phyloP scores from a whole-genome alignment of 2,329 filamentous ascomycete species.

The Sclerotinia spermophila region DNA sequence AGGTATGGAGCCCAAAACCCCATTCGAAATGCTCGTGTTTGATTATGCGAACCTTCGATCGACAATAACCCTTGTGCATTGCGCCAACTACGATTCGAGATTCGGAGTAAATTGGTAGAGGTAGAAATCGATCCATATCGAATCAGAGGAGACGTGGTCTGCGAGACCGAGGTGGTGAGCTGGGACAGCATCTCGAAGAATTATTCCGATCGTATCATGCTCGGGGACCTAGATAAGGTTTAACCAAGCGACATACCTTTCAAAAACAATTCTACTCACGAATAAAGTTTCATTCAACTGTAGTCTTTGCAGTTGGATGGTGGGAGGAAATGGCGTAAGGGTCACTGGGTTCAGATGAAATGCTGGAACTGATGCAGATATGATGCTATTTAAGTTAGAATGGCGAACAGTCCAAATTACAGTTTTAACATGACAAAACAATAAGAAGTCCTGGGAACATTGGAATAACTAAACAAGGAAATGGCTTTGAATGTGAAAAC shows the following conservation, averaged over 20 bases:
- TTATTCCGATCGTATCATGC: slow-evolving; percentile 27
- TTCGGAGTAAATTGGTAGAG: slow-evolving; percentile 21
- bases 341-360: no score
- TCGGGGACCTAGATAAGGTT: slow-evolving; percentile 5
- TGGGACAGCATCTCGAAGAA: slow-evolving; percentile 32
- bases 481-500: not conserved
- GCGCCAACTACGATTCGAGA: slow-evolving; percentile 22
- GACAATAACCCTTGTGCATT: slow-evolving; percentile 37
- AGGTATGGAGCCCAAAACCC: slow-evolving; percentile 44
- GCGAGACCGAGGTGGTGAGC: slow-evolving; percentile 24
- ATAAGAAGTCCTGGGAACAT: not conserved
- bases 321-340: not conserved
- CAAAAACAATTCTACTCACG: not conserved
- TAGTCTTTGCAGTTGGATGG: not conserved
- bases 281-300: not conserved
- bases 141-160: slow-evolving; percentile 21
- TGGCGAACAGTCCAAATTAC: not conserved
- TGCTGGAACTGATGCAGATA: not conserved
- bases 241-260: not conserved
- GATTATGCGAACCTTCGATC: not conserved
- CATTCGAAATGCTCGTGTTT: slow-evolving; percentile 47
- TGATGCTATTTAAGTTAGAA: slow-evolving; percentile 1
- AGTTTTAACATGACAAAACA: not conserved
- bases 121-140: slow-evolving; percentile 17
- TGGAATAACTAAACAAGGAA: not conserved